Base-by-base conservation (phyloP, 768 basidiomycete species). In the Gloeophyllum trabeum region DNA sequence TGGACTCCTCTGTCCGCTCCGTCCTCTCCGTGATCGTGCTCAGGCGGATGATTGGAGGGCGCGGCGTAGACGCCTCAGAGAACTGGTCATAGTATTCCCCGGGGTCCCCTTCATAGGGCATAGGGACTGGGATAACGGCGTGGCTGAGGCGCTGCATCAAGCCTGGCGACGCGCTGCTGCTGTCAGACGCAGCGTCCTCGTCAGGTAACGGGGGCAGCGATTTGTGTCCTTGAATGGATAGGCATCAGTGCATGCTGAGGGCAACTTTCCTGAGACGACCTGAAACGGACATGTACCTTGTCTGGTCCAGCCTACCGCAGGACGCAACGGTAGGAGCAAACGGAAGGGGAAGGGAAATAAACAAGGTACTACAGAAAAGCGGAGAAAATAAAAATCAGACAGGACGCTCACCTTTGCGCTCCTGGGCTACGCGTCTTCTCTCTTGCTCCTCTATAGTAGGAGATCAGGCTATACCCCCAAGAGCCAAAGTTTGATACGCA, bases 401-500 rank as follows among this genome's bases (percentile, higher is more conserved):
- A 35, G 44, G 48, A 44, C 51, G 70, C 89, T 83, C 67, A 92
- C 91, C 92, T 84, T 80, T 83, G 51, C 84, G 79, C 55, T 87
- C 84, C 51, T 66, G 72, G 20, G 79, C 80, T 39, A 69, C 64
- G 35, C 71, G 66, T 52, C 70, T 72, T 47, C 76, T 71, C 21
- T 76, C 73, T 48, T 80, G 73, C 55, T 88, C 80, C 55, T 83
- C 90, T 87, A 51, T 35, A 39, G 42, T 21, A 41, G 36, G 10
- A 24, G 36, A 39, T 21, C 7, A 10, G 24, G 22, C 5, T 26
- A n/a, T n/a, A n/a, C n/a, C n/a, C n/a, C n/a, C n/a, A n/a, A n/a
- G n/a, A n/a, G n/a, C n/a, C n/a, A n/a, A n/a, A n/a, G n/a, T n/a
- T 22, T 5, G 24, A 12, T 3, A 65, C 81, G 48, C 46, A 91